These are phyloP conservation scores for Trichosporon inkin DNA, from an alignment of 1,284 basidiomycete genomes.

Conservation along the genomic window DNA sequence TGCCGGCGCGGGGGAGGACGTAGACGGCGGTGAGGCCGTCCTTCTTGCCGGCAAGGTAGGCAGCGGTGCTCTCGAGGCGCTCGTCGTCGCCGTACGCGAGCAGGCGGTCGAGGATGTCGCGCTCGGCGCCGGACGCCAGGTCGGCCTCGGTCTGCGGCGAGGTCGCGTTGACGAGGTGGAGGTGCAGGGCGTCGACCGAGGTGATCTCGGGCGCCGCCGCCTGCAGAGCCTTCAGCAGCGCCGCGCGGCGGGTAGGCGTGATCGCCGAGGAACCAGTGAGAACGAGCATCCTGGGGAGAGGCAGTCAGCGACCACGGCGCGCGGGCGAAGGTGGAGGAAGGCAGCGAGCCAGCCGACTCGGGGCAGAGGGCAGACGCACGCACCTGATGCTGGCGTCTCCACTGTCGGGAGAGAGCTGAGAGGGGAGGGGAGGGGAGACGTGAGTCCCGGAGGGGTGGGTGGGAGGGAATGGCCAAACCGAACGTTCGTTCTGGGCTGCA, in stretches of 20 bases:
- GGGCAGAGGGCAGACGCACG: not conserved
- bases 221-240: conserved; percentile 65
- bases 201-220: conserved; percentile 56
- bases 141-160: conserved; percentile 55
- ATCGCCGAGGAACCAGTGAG: conserved; percentile 69
- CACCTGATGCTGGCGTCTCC: not conserved
- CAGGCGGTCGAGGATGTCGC: conserved; percentile 66
- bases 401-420: not conserved
- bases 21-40: conserved; percentile 56
- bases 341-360: not conserved
- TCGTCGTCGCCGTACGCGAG: conserved; percentile 80
- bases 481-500: not conserved
- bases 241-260: conserved; percentile 64
- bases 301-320: too few relatives aligned
- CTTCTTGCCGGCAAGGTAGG: conserved; percentile 31
- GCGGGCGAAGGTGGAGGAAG: too few relatives aligned
- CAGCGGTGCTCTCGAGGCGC: conserved; percentile 37
- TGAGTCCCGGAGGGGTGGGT: not conserved
- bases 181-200: conserved; percentile 75
- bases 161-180: conserved; percentile 75
- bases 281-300: conserved; percentile 48
- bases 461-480: conserved; percentile 3
- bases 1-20: conserved; percentile 72
- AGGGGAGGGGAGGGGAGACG: conserved; percentile 8
- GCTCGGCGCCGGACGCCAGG: conserved; percentile 56